Conservation (phyloP, 2,329 filamentous ascomycete genomes). For the Daldinia sp. region DNA sequence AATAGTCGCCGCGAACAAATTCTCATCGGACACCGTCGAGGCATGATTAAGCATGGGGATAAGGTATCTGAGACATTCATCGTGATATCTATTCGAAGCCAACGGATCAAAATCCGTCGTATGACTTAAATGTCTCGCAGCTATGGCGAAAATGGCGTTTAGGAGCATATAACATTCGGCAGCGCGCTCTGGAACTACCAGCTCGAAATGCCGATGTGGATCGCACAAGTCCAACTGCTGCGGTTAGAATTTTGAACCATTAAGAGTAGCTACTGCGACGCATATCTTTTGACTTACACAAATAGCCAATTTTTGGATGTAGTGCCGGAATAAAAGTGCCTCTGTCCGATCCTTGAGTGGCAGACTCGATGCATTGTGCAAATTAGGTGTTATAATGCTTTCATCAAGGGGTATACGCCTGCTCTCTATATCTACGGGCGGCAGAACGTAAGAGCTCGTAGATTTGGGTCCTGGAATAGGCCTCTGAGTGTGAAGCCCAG, state of each 20-base stretch:
- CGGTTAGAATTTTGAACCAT: constrained; percentile 34
- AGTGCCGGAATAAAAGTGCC: constrained; percentile 53
- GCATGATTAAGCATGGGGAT: constrained; percentile 60
- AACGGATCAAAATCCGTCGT: constrained; percentile 61
- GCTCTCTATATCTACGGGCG: constrained; percentile 11
- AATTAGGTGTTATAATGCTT: constrained; percentile 34
- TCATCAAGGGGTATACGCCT: constrained; percentile 29
- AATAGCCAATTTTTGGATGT: constrained; percentile 53
- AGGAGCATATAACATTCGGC: constrained; percentile 63
- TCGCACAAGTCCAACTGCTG: constrained; percentile 52
- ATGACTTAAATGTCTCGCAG: constrained; percentile 66
- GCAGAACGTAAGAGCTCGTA: constrained; percentile 27
- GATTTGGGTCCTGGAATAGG: constrained; percentile 20
- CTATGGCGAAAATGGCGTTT: constrained; percentile 68
- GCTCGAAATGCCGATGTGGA: constrained; percentile 62
- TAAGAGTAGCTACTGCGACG: not conserved
- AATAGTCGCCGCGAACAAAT: constrained; percentile 64
- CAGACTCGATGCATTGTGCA: constrained; percentile 43
- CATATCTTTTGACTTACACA: constrained; percentile 49
- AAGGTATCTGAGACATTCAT: constrained; percentile 64
- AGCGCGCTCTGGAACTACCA: constrained; percentile 65
- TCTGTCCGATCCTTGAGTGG: constrained; percentile 52
- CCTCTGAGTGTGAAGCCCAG: constrained; percentile 21
- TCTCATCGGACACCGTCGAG: constrained; percentile 60
- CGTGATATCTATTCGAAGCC: constrained; percentile 65